Evolutionary conservation across 306 rosid genomes (phyloP), one percentile per base, ranked within the genome.

Genomic region (Herpetospermum pedunculosum): DNA sequence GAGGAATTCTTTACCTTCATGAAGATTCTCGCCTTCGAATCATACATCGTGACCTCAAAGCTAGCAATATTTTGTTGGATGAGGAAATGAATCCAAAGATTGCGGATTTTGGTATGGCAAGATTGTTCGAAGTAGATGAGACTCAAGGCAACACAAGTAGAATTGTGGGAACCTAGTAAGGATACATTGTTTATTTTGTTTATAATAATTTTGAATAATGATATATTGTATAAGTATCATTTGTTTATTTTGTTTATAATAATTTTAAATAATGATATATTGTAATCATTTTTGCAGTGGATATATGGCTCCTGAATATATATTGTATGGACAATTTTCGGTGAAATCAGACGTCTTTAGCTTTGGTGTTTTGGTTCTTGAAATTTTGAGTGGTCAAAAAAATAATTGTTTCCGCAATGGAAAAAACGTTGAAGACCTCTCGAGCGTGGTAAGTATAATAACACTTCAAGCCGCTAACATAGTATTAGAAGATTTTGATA

Each of bases 101-200:
- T 2, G 26, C 30, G 8, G 71, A 64, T 35, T 64, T 64, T 37
- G 48, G 48, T 18, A 64, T 37, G 71, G 48, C 48, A 10, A 64
- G 10, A 19, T 37, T 64, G 29, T 64, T 64, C 1, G 30, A 37
- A 19, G 28, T 64, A 11, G 71, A 64, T 37, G n/a, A 64, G 16
- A 64, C 71, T 1, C 48, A 19, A n/a, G 71, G 29, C 71, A 64
- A 38, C 19, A 64, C 71, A 8, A 37, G 9, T 38, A 37, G 48
- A 64, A 10, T 64, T n/a, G 71, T 37, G 29, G 71, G 71, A 19
- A 64, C 71, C 10, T 64, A 8, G 70, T 64, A 35, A 37, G 70
- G 9, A 58, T 4, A 25, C 0, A 21, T 3, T 21, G 0, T 55
- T 13, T 46, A 4, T 13, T 13, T 46, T 9, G n/a, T 13, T 13